phyloP scores from a whole-genome alignment of 2,329 filamentous ascomycete species.

The Exophiala sp. region DNA sequence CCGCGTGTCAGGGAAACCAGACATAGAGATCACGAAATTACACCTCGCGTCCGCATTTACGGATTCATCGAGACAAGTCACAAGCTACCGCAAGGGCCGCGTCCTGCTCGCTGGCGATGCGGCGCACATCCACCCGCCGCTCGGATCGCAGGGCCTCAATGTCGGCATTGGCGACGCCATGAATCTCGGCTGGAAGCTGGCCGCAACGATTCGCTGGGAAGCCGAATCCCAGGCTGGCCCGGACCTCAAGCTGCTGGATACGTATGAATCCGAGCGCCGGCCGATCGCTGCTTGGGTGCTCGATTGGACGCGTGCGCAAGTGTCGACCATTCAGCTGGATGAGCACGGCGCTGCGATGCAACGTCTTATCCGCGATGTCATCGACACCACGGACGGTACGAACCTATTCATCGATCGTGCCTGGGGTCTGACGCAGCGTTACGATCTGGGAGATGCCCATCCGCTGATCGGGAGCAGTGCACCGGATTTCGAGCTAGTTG shows the following conservation, averaged over 20 bases:
- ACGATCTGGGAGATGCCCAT: conserved; percentile 31
- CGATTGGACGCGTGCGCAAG: conserved; percentile 40
- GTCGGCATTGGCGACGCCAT: conserved; percentile 35
- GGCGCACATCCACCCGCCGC: conserved; percentile 34
- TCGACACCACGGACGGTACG: conserved; percentile 15
- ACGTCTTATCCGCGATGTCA: conserved; percentile 16
- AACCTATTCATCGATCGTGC: conserved; percentile 28
- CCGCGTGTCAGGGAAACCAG: conserved; percentile 11
- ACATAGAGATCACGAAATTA: conserved; percentile 12
- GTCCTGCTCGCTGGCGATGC: conserved; percentile 37
- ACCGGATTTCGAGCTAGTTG: conserved; percentile 34
- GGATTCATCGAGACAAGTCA: conserved; percentile 12
- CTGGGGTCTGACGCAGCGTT: conserved; percentile 37
- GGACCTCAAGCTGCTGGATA: conserved; percentile 28
- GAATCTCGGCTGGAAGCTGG: conserved; percentile 38
- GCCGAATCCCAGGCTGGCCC: conserved; percentile 5
- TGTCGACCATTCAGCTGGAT: conserved; percentile 32
- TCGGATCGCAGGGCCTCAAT: conserved; percentile 35
- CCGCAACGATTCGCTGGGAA: conserved; percentile 26
- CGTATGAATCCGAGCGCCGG: conserved; percentile 34
- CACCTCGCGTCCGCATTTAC: conserved; percentile 14
- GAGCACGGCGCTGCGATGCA: conserved; percentile 28
- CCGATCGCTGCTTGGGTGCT: conserved; percentile 33
- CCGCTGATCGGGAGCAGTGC: conserved; percentile 37
- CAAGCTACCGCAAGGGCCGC: conserved; percentile 29